These are phyloP conservation scores for Lotus japonicus DNA, from an alignment of 306 rosid genomes.

Conservation along the genomic window DNA sequence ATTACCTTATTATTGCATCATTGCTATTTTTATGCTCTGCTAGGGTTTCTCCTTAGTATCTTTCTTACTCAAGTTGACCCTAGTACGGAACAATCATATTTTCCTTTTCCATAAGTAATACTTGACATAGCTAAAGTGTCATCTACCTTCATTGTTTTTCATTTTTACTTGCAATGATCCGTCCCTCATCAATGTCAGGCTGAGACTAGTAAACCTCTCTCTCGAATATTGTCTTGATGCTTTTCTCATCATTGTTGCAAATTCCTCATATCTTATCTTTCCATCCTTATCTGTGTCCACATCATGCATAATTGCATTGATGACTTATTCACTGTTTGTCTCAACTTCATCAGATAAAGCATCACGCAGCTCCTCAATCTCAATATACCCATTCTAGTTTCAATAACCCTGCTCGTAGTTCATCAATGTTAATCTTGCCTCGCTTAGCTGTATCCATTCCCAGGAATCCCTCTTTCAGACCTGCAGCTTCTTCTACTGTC, in stretches of 20 bases:
- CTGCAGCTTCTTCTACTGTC: conserved; percentile 88
- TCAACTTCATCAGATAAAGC: conserved; percentile 59
- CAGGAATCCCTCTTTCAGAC: conserved; percentile 72
- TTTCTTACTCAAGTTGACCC: too few species aligned
- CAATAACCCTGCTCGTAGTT: conserved; percentile 70
- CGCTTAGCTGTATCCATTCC: conserved; percentile 62
- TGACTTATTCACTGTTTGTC: conserved; percentile 59
- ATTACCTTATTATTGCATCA: too few species aligned
- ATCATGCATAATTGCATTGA: conserved; percentile 68
- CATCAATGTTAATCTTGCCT: conserved; percentile 82
- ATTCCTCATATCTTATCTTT: too few species aligned
- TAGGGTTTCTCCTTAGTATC: too few species aligned
- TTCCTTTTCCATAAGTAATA: conserved; percentile 19
- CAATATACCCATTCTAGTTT: too few species aligned
- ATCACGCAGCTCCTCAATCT: too few species aligned
- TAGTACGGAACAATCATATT: too few species aligned
- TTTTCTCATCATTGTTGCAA: too few species aligned
- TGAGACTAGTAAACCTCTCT: too few species aligned
- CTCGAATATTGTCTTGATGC: too few species aligned
- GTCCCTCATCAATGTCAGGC: conserved; percentile 58
- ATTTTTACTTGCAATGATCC: conserved; percentile 56
- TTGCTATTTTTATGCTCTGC: too few species aligned
- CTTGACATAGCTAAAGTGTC: conserved; percentile 1
- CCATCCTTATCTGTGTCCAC: conserved; percentile 98
- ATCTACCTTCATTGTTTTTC: conserved; percentile 27